A percentile compares a stretch with the other conserved stretches of the same genome.
phyloP scores from a whole-genome alignment of 257 asterid species.

The Primulina tabacum region DNA sequence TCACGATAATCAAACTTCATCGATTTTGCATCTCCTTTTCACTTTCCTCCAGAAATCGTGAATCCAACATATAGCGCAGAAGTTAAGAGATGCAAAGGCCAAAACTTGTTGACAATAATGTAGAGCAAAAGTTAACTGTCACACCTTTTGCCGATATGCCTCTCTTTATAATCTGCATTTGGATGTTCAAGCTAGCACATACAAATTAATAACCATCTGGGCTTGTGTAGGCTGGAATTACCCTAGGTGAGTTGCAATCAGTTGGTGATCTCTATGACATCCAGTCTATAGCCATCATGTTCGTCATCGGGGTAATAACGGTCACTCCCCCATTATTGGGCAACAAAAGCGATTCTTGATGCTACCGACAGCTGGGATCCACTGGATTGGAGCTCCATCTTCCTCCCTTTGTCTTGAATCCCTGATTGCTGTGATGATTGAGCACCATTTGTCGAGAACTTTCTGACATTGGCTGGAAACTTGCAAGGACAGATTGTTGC shows the following conservation, averaged over 20 bases:
- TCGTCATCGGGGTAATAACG: conserved; percentile 73
- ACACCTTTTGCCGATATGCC: background rate
- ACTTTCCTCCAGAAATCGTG: background rate
- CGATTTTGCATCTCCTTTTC: background rate
- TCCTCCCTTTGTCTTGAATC: background rate
- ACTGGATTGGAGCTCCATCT: background rate
- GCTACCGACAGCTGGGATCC: conserved; percentile 6
- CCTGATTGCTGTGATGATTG: conserved; percentile 20
- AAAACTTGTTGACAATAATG: background rate
- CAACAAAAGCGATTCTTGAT: conserved; percentile 41
- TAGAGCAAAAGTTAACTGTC: background rate
- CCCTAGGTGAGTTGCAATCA: conserved; percentile 85
- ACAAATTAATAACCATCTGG: conserved; percentile 4
- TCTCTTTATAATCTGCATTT: conserved; percentile 5
- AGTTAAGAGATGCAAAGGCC: background rate
- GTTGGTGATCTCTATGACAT: conserved; percentile 88
- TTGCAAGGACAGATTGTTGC: conserved; percentile 17
- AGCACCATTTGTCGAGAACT: conserved; percentile 11
- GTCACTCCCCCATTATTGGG: conserved; percentile 73
- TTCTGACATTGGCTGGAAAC: conserved; percentile 19
- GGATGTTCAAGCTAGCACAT: background rate
- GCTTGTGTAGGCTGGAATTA: conserved; percentile 75
- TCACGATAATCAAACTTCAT: background rate
- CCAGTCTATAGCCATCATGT: conserved; percentile 75
- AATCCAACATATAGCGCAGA: background rate